phyloP scores from a whole-genome alignment of 2,329 filamentous ascomycete species.

The Emergomyces orientalis region DNA sequence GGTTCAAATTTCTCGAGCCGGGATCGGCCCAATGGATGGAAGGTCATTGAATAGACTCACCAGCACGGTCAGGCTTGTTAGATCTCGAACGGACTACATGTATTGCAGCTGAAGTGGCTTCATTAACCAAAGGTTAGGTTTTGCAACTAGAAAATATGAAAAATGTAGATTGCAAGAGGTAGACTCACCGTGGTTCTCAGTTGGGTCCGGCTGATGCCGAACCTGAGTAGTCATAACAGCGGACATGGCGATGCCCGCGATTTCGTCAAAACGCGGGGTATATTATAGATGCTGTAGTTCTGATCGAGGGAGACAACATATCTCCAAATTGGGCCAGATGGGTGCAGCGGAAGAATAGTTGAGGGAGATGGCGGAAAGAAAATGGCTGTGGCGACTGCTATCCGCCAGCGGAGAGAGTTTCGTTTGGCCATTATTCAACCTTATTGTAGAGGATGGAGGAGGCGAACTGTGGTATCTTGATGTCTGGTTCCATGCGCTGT shows the following conservation, averaged over 20 bases:
- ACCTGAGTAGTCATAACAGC: not conserved
- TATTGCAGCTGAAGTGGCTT: not conserved
- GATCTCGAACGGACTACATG: not conserved
- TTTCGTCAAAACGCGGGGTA: not conserved
- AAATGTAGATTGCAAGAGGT: no score
- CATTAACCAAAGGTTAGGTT: not conserved
- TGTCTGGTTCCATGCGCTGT: not conserved
- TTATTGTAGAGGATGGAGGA: not conserved
- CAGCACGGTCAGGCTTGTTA: not conserved
- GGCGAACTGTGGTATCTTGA: not conserved
- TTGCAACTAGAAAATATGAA: no score
- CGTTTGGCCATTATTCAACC: not conserved
- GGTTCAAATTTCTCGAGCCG: not conserved
- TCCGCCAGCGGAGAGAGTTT: not conserved
- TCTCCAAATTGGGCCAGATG: not conserved
- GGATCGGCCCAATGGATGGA: not conserved
- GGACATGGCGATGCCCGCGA: not conserved
- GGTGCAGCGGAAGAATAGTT: not conserved
- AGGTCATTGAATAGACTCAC: not conserved
- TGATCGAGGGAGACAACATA: not conserved
- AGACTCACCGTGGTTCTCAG: not conserved
- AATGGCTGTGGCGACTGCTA: not conserved
- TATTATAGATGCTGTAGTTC: not conserved
- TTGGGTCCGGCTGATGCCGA: not conserved
- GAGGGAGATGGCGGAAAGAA: not conserved